These are phyloP conservation scores for Violaceomyces palustris DNA, from an alignment of 1,284 basidiomycete genomes.

Conservation along the genomic window DNA sequence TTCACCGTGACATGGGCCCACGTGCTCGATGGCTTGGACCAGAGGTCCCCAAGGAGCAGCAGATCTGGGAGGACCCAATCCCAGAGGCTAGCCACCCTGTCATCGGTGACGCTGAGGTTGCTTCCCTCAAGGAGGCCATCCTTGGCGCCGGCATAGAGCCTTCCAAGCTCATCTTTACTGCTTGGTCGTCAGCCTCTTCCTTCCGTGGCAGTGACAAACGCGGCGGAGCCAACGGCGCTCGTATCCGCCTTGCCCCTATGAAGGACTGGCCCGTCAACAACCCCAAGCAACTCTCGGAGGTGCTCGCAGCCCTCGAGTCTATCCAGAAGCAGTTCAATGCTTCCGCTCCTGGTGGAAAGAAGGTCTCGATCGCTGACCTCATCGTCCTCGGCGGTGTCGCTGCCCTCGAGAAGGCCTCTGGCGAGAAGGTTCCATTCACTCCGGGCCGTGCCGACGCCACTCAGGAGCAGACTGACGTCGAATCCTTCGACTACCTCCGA, in stretches of 20 bases:
- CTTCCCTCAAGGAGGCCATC: slow-evolving; percentile 22
- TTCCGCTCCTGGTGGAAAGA: slow-evolving; percentile 18
- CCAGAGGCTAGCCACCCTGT: slow-evolving; percentile 11
- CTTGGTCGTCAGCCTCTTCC: slow-evolving; percentile 19
- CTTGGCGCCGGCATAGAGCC: slow-evolving; percentile 18
- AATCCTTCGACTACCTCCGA: slow-evolving; percentile 18
- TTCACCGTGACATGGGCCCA: slow-evolving; percentile 31
- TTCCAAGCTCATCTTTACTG: slow-evolving; percentile 17
- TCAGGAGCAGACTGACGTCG: slow-evolving; percentile 18
- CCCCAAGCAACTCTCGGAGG: slow-evolving; percentile 14
- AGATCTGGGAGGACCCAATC: slow-evolving; percentile 25
- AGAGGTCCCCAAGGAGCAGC: slow-evolving; percentile 19
- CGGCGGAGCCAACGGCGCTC: slow-evolving; percentile 24
- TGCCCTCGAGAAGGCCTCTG: slow-evolving; percentile 25
- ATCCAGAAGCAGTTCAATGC: slow-evolving; percentile 26
- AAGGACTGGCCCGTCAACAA: slow-evolving; percentile 29
- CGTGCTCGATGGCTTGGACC: slow-evolving; percentile 19
- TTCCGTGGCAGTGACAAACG: slow-evolving; percentile 21
- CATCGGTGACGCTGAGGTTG: slow-evolving; percentile 20
- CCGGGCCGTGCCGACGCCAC: slow-evolving; percentile 19
- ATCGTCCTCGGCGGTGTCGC: slow-evolving; percentile 23
- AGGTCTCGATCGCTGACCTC: slow-evolving; percentile 23
- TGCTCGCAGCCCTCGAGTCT: slow-evolving; percentile 19
- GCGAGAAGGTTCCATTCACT: slow-evolving; percentile 21
- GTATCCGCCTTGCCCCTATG: slow-evolving; percentile 23